A percentile compares a stretch with the other conserved stretches of the same genome.
These are phyloP conservation scores for Phascolomyces articulosus DNA, from an alignment of 371 early-diverging fungal genomes.

Conservation along the genomic window DNA sequence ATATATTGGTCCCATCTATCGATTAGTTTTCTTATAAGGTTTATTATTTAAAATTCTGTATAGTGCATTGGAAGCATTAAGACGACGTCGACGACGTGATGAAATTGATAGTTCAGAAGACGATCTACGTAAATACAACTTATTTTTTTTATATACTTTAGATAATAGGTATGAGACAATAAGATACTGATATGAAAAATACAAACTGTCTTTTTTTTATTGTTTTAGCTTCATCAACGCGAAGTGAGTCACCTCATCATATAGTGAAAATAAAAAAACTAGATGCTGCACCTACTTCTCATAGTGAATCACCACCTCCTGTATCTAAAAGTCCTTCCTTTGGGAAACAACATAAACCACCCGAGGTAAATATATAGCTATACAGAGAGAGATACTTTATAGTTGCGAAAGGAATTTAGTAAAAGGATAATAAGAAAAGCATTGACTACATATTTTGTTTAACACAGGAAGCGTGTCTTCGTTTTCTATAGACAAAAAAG, in stretches of 20 bases:
- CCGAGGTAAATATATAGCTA: slow-evolving; percentile 10
- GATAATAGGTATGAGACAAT: too few relatives aligned
- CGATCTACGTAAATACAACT: slow-evolving; percentile 11
- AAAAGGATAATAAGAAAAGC: too few relatives aligned
- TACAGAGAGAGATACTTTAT: not conserved
- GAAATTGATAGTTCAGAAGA: slow-evolving; percentile 22
- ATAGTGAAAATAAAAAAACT: slow-evolving; percentile 30
- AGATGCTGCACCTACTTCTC: slow-evolving; percentile 22
- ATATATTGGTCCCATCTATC: too few relatives aligned
- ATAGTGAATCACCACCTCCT: slow-evolving; percentile 32
- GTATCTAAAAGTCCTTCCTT: slow-evolving; percentile 1
- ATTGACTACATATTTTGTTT: too few relatives aligned
- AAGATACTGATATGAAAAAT: too few relatives aligned
- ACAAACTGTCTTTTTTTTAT: too few relatives aligned
- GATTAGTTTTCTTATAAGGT: not conserved
- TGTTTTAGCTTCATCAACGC: not conserved
- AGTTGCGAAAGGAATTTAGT: too few relatives aligned
- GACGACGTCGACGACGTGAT: slow-evolving; percentile 37
- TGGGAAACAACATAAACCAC: slow-evolving; percentile 28
- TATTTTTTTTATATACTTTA: not conserved
- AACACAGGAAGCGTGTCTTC: too few relatives aligned
- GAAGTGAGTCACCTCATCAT: slow-evolving; percentile 31
- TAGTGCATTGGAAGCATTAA: slow-evolving; percentile 25
- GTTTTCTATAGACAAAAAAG: not conserved
- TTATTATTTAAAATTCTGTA: not conserved